Percentiles rank a stretch among this genome's conserved stretches.
Evolutionary conservation across 2,329 filamentous ascomycete genomes (phyloP).

Genomic region (Penicillium vulpinum): DNA sequence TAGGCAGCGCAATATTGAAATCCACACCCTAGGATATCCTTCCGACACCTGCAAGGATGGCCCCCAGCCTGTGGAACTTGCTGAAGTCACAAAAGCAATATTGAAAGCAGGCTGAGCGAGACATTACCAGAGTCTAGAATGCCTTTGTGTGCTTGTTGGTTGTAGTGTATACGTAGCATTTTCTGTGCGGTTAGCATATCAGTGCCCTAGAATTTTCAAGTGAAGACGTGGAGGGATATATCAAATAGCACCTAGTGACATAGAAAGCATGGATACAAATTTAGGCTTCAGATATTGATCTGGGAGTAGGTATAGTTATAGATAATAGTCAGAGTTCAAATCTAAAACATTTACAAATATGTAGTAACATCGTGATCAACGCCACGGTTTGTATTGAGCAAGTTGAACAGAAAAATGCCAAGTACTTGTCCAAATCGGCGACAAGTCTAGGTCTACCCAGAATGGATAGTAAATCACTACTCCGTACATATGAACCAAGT

Average conservation of each 20-base stretch:
- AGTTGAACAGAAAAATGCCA: not conserved
- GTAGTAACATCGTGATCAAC: not conserved
- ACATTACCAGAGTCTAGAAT: not conserved
- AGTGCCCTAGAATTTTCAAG: not conserved
- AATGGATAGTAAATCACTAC: not conserved
- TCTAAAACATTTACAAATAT: not conserved
- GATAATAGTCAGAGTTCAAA: not conserved
- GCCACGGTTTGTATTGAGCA: not conserved
- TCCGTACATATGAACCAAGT: not conserved
- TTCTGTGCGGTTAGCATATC: not conserved
- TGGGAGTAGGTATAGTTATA: not conserved
- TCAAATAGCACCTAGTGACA: not conserved
- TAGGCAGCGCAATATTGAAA: slow-evolving; percentile 2
- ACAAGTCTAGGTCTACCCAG: not conserved
- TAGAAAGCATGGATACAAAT: not conserved
- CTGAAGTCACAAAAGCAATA: not conserved
- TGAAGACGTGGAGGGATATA: not conserved
- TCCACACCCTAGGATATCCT: not conserved
- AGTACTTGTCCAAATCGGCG: not conserved
- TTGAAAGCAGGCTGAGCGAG: not conserved
- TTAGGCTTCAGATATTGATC: not conserved
- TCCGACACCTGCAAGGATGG: not conserved
- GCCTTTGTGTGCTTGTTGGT: not conserved
- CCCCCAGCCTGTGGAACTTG: not conserved
- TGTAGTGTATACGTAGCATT: not conserved